Conservation (phyloP, 2,329 filamentous ascomycete species). For the Pseudogymnoascus destructans region DNA sequence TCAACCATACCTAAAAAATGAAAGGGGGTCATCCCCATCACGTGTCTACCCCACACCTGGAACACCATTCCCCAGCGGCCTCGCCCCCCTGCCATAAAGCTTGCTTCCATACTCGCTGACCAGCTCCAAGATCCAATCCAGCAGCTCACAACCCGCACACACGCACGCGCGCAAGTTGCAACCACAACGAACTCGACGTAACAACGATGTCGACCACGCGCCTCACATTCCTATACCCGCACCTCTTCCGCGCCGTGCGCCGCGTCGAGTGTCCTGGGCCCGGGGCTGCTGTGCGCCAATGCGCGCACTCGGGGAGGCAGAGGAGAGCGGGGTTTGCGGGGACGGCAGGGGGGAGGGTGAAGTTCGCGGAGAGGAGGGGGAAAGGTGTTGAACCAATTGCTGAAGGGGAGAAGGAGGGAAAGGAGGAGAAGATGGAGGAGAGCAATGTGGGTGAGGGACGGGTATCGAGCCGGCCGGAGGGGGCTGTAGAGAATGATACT, state of each 20-base stretch:
- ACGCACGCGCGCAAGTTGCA: background rate
- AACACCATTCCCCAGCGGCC: background rate
- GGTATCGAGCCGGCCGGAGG: background rate
- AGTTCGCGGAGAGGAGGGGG: slow-evolving; percentile 43
- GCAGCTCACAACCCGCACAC: background rate
- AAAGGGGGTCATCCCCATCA: background rate
- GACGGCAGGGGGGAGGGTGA: slow-evolving; percentile 28
- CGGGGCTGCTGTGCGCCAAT: slow-evolving; percentile 22
- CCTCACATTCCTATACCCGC: slow-evolving; percentile 56
- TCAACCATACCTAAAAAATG: background rate
- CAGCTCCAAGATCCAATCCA: slow-evolving; percentile 8
- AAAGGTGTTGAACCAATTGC: slow-evolving; percentile 45
- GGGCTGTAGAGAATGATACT: slow-evolving; percentile 6
- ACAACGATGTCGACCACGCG: slow-evolving; percentile 45
- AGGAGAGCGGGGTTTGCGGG: slow-evolving; percentile 28
- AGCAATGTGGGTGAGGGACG: background rate
- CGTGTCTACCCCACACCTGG: background rate
- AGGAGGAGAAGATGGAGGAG: slow-evolving; percentile 14
- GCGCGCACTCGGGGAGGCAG: slow-evolving; percentile 19
- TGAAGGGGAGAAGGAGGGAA: slow-evolving; percentile 22
- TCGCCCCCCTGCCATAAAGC: slow-evolving; percentile 1
- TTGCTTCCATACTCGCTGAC: background rate
- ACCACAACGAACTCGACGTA: background rate
- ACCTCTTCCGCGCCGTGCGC: slow-evolving; percentile 45
- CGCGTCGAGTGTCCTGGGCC: slow-evolving; percentile 32